A percentile compares a stretch with the other conserved stretches of the same genome.
Conservation (phyloP, 441 rosid genomes). For the Gossypium trilobum region DNA sequence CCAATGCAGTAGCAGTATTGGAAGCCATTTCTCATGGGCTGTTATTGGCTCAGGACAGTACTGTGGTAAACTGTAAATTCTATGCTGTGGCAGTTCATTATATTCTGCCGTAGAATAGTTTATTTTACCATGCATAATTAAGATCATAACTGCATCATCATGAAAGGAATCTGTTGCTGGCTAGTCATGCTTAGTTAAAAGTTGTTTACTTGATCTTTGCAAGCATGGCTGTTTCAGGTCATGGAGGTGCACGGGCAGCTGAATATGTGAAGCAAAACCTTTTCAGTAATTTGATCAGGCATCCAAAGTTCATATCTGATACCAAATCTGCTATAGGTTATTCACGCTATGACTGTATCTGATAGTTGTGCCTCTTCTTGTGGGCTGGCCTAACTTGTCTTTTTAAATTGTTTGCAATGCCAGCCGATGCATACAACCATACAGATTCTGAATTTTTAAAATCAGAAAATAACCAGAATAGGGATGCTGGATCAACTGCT, state of each 20-base stretch:
- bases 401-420: constrained; percentile 10
- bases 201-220: not conserved
- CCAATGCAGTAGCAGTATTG: constrained; percentile 17
- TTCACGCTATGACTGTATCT: constrained; percentile 10
- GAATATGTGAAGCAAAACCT: constrained; percentile 92
- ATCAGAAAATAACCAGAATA: constrained; percentile 76
- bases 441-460: constrained; percentile 88
- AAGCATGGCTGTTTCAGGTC: constrained; percentile 46
- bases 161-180: not conserved
- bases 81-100: constrained; percentile 4
- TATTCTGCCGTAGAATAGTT: constrained; percentile 3
- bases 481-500: constrained; percentile 99
- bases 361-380: not conserved
- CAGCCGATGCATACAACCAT: constrained; percentile 87
- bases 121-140: constrained; percentile 4
- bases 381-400: constrained; percentile 12
- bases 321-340: constrained; percentile 86
- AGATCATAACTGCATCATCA: not conserved
- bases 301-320: constrained; percentile 92
- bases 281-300: constrained; percentile 84
- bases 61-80: constrained; percentile 14
- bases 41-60: constrained; percentile 17
- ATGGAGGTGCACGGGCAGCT: constrained; percentile 99
- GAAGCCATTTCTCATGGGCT: constrained; percentile 20
- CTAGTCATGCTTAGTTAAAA: not conserved